Conservation (phyloP, 129 eudicot genomes). For the Chrysanthemum seticuspe region DNA sequence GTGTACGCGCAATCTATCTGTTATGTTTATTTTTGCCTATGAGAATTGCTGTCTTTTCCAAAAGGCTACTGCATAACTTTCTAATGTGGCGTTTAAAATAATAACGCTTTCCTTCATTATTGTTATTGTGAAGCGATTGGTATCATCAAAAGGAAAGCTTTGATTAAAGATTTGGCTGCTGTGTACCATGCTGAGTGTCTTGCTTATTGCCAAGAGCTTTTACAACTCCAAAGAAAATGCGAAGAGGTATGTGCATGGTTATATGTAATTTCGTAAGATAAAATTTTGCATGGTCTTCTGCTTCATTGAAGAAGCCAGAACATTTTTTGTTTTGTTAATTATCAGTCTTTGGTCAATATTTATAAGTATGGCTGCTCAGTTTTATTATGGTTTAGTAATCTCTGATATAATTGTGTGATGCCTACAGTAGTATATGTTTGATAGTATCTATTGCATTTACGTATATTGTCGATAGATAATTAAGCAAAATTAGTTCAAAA, state of each 20-base stretch:
- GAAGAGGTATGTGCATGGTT: constrained; percentile 46
- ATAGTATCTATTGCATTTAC: not conserved
- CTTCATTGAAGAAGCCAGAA: constrained; percentile 6
- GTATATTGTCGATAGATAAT: not conserved
- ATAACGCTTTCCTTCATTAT: not conserved
- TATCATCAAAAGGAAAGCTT: constrained; percentile 67
- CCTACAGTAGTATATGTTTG: not conserved
- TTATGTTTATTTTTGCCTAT: no score
- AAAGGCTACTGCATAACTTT: not conserved
- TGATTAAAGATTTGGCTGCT: constrained; percentile 67
- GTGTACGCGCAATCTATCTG: no score
- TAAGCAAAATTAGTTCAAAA: not conserved
- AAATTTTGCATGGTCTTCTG: not conserved
- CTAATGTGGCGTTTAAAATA: not conserved
- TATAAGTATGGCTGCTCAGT: not conserved
- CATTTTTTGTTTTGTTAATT: not conserved
- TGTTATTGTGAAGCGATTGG: constrained; percentile 51
- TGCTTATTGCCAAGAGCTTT: constrained; percentile 61
- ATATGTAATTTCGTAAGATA: constrained; percentile 2
- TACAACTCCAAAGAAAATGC: constrained; percentile 60
- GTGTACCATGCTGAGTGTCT: constrained; percentile 73
- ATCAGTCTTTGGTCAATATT: constrained; percentile 6
- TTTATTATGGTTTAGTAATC: not conserved
- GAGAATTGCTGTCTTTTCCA: not conserved
- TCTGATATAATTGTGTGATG: not conserved